Base-by-base conservation (phyloP, 2,329 filamentous ascomycete species). In the Calonectria montana region DNA sequence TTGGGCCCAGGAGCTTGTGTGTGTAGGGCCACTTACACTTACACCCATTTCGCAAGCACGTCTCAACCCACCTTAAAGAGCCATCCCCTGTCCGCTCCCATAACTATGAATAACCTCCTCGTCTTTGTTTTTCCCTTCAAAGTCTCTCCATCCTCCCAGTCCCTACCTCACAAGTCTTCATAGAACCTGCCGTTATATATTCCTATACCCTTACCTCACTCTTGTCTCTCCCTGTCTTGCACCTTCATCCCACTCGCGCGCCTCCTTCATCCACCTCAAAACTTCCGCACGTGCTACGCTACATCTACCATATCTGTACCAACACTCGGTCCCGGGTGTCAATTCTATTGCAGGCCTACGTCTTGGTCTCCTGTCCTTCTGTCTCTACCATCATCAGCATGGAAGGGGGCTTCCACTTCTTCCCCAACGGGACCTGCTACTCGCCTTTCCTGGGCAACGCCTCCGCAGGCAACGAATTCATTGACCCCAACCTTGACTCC, bases 401-500 rank as follows among this genome's bases (percentile, higher is more conserved):
- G 31, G 15, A 21, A 15, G 39, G 16, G 16, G 47, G 25, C 4
- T 21, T 65, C n/a, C 63, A 27, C 47, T 9, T 18, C 10, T 50
- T 13, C 25, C 5, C 21, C 7, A 2, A 43, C 18, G 47, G 47
- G 35, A 23, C 23, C 12, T 27, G 2, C 23, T 25, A 8, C 12
- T 15, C 9, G 10, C 4, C 27, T n/a, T 61, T 27, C 27, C 21
- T 3, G 15, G 27, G 10, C 53, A 35, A 47, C 3, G 21, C 23
- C 2, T 25, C 41, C 16, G 18, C 2, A 12, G 18, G 21, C 16
- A 63, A 67, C 3, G 55, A 47, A 9, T n/a, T 43, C 55, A 70
- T 73, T 35, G 71, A 73, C 59, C 71, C 71, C 16, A 48, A 16
- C 15, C 67, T 73, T 53, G 2, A 13, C n/a, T 8, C 10, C n/a